Evolutionary conservation across 139 green algal genomes (phyloP), one percentile per base, ranked within the genome.

Genomic region (Coccomyxa sp.): DNA sequence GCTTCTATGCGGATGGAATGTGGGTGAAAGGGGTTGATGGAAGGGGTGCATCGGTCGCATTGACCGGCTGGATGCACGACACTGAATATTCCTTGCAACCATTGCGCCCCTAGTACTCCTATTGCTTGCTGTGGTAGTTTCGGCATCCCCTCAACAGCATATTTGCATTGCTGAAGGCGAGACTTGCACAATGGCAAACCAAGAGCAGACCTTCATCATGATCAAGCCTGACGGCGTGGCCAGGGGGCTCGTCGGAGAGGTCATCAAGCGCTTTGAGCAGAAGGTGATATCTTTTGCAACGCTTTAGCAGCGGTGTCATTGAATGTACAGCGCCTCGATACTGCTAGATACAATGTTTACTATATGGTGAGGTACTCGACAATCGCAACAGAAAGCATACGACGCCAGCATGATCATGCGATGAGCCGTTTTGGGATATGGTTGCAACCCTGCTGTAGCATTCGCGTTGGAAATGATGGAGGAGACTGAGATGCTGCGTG

Each of bases 161-260:
- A 22, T 64, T 3, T 31, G 50, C 18, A 64, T 64, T 64, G 18
- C 50, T 64, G 50, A 31, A 2, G 18, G 5, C 18, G 24, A 71
- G 64, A 71, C 64, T 16, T 58, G 44, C 44, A 58, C 44, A 74
- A 58, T 34, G 12, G 69, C 14, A 37, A 76, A 55, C n/a, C 58
- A 82, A 44, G 91, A 96, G 82, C 88, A 86, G n/a, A 91, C 87
- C 38, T 97, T 95, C 77, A 86, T 98, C 33, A 97, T 97, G 91
- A 92, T 99, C 74, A 99, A 99, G 91, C 96, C 96, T 6, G 96
- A 99, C 74, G 96, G 95, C 74, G 96, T 99, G 27, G 93, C 97
- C 88, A 87, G 94, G 29, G 89, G 88, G 72, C 86, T 98, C 68
- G 86, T 98, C 34, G 93, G 93, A 58, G 89, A 97, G 41, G 68